phyloP scores from a whole-genome alignment of 148 eudicot species.

The Vaccinium macrocarpon region DNA sequence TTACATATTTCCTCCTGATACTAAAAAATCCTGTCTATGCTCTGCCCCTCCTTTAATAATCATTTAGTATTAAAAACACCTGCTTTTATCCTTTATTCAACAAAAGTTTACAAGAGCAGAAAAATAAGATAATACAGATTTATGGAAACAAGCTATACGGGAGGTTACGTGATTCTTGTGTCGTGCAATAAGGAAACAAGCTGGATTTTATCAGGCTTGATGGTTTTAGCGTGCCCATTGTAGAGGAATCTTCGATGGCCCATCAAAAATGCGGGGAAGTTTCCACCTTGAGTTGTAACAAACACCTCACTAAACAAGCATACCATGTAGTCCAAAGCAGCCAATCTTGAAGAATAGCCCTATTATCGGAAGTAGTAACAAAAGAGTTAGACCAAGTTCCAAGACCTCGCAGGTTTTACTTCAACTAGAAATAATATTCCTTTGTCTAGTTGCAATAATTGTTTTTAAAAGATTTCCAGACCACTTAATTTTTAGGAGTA shows the following conservation, averaged over 20 bases:
- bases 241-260: conserved; percentile 74
- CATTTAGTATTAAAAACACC: background rate
- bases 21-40: background rate
- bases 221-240: conserved; percentile 84
- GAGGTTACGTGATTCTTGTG: conserved; percentile 54
- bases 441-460: background rate
- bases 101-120: background rate
- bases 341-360: conserved; percentile 85
- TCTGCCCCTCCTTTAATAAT: background rate
- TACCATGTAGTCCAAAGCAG: conserved; percentile 79
- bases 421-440: background rate
- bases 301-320: conserved; percentile 83
- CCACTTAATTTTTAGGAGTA: background rate
- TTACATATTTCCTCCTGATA: background rate
- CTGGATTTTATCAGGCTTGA: conserved; percentile 73
- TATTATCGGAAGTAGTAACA: conserved; percentile 25
- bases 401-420: background rate
- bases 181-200: conserved; percentile 63
- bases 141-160: background rate
- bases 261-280: conserved; percentile 91
- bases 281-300: conserved; percentile 91
- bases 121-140: background rate
- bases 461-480: background rate
- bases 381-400: background rate
- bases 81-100: background rate